Evolutionary conservation across 2,329 filamentous ascomycete genomes (phyloP), one percentile per base, ranked within the genome.

Genomic region (Passalora sequoiae): DNA sequence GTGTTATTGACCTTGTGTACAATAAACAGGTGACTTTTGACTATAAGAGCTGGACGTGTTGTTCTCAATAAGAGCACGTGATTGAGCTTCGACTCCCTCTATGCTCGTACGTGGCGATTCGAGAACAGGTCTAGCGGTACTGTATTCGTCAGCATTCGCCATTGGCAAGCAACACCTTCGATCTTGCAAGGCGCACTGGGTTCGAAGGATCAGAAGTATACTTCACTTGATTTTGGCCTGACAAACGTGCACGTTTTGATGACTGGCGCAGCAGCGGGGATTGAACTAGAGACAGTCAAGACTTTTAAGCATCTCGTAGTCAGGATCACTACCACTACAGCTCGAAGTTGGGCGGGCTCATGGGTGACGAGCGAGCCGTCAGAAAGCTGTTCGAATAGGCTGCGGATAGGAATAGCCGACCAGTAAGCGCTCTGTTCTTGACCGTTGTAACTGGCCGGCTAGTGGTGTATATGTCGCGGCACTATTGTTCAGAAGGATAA

Each of bases 291-390:
- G 60, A 68, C 33, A 61, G 66, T 38, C 55, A 65, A 16, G 50
- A 67, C 31, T 59, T 55, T 63, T 55, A 46, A 31, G 17, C 38
- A 51, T 21, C 51, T 59, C 4, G 65, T 65, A 43, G 64, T 67
- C 38, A 58, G 64, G 19, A 63, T 68, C n/a, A 67, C 66, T n/a
- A 61, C 67, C 55, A 69, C 28, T 67, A 68, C 58, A 49, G 50
- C 17, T 38, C 65, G 17, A 59, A 65, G 38, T 41, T 56, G 30
- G 54, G 57, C 9, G 66, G 67, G 40, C 60, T 69, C 5, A 54
- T 69, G 5, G 58, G 64, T 8, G 51, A 59, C 22, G 60, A 64
- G 20, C 36, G 30, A 3, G 59, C 60, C 27, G 61, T 69, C 20
- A 32, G 49, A 2, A 43, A 38, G 3, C 58, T 64, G 16, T 58